Percentiles rank a stretch among this genome's conserved stretches.
Conservation (phyloP, 2,329 filamentous ascomycete genomes). For the Clonostachys rhizophaga region DNA sequence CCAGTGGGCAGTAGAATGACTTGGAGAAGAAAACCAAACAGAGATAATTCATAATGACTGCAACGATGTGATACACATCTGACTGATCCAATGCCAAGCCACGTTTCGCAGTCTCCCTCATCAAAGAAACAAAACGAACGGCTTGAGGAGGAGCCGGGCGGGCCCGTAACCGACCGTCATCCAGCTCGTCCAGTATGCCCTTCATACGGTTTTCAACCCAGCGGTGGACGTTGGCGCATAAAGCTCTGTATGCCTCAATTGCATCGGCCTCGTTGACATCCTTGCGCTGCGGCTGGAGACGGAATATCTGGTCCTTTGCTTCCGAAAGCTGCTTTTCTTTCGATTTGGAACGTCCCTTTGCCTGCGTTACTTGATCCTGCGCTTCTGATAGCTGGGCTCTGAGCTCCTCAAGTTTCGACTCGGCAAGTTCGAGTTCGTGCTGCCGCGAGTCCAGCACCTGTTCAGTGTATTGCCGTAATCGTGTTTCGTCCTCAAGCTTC, state of each 20-base stretch:
- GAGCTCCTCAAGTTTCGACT: constrained; percentile 19
- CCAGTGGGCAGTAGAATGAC: constrained; percentile 28
- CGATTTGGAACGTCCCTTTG: constrained; percentile 15
- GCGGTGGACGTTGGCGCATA: constrained; percentile 24
- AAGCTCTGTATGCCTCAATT: constrained; percentile 20
- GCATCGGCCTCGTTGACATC: constrained; percentile 29
- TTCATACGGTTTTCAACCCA: constrained; percentile 28
- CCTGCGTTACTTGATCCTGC: constrained; percentile 20
- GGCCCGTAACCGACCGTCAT: constrained; percentile 13
- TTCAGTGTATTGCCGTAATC: constrained; percentile 26
- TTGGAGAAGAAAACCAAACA: constrained; percentile 25
- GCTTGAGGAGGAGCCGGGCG: constrained; percentile 16
- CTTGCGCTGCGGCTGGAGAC: constrained; percentile 20
- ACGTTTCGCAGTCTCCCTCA: constrained; percentile 25
- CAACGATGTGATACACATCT: constrained; percentile 27
- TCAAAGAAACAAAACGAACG: constrained; percentile 20
- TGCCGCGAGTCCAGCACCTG: constrained; percentile 28
- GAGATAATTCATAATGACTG: constrained; percentile 29
- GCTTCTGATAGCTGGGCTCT: constrained; percentile 19
- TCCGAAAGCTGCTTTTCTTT: constrained; percentile 20
- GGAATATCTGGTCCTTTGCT: constrained; percentile 22
- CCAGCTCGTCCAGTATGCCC: constrained; percentile 21
- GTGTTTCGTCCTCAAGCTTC: constrained; percentile 20
- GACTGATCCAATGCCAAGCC: constrained; percentile 19
- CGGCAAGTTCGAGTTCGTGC: constrained; percentile 23